These are phyloP conservation scores for Pharus latifolius DNA, from an alignment of 176 grass and related monocot genomes.

Conservation along the genomic window DNA sequence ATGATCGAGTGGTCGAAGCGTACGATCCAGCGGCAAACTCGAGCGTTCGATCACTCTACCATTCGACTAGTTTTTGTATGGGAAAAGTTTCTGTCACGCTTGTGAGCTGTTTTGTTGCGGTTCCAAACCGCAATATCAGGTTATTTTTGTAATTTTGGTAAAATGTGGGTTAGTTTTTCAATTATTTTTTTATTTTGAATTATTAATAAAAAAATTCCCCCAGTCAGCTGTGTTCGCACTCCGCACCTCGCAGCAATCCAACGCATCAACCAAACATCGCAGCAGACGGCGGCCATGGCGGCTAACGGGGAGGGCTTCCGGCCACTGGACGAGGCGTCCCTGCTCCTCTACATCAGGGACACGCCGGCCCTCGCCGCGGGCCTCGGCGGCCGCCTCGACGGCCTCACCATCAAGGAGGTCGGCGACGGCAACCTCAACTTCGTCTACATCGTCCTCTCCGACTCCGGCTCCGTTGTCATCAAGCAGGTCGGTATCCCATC, in stretches of 20 bases:
- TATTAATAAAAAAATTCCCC: too few relatives aligned
- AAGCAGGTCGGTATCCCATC: slow-evolving; percentile 47
- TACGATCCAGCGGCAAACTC: too few relatives aligned
- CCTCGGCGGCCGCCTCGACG: slow-evolving; percentile 37
- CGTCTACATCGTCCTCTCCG: slow-evolving; percentile 79
- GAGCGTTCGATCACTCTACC: too few relatives aligned
- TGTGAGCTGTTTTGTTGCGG: too few relatives aligned
- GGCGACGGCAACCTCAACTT: slow-evolving; percentile 99
- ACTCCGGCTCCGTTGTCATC: slow-evolving; percentile 61
- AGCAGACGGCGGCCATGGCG: neutral
- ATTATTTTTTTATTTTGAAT: too few relatives aligned
- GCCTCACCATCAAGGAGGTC: slow-evolving; percentile 65
- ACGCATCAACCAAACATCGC: neutral
- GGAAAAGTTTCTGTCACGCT: too few relatives aligned
- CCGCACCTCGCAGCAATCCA: neutral
- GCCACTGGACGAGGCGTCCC: slow-evolving; percentile 56
- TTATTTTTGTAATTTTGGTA: too few relatives aligned
- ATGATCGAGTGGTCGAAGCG: too few relatives aligned
- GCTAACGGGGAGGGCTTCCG: slow-evolving; percentile 29
- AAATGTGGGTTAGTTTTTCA: too few relatives aligned
- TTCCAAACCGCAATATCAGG: too few relatives aligned
- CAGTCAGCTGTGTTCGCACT: neutral
- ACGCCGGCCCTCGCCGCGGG: slow-evolving; percentile 47
- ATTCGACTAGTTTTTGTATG: too few relatives aligned
- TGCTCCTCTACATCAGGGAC: slow-evolving; percentile 74